Evolutionary conservation across 768 basidiomycete species (phyloP).

Genomic region (Hypholoma sublateritium): DNA sequence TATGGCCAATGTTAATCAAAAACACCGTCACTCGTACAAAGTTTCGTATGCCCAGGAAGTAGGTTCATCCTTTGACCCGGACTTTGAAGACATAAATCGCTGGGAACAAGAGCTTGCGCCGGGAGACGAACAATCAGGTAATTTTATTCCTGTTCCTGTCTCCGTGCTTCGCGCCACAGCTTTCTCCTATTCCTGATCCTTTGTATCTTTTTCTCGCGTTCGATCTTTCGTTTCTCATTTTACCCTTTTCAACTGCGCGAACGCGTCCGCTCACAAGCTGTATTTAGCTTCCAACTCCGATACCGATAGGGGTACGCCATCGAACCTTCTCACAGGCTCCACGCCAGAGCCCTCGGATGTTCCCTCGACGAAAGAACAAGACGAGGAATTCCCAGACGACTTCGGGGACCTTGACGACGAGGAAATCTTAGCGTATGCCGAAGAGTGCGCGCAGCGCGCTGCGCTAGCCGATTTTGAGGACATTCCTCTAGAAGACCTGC

Average conservation of each 20-base stretch:
- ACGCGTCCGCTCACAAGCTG: not conserved
- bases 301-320: not conserved
- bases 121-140: constrained; percentile 27
- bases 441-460: constrained; percentile 43
- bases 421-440: constrained; percentile 59
- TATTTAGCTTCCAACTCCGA: constrained; percentile 8
- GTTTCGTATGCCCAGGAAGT: constrained; percentile 68
- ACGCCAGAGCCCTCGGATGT: constrained; percentile 1
- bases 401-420: constrained; percentile 48
- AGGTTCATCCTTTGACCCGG: constrained; percentile 76
- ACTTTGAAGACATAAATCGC: constrained; percentile 57
- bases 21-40: constrained; percentile 51
- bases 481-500: constrained; percentile 41
- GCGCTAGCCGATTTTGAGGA: constrained; percentile 49
- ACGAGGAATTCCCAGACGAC: not conserved
- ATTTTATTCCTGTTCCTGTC: too few species aligned
- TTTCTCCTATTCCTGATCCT: not conserved
- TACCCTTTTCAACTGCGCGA: constrained; percentile 6
- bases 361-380: not conserved
- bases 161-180: too few species aligned
- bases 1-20: constrained; percentile 52
- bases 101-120: constrained; percentile 58
- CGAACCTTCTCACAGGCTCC: not conserved
- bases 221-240: not conserved
- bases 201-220: not conserved